Conservation (phyloP, 169 alveolate species). For the Eimeria maxima region DNA sequence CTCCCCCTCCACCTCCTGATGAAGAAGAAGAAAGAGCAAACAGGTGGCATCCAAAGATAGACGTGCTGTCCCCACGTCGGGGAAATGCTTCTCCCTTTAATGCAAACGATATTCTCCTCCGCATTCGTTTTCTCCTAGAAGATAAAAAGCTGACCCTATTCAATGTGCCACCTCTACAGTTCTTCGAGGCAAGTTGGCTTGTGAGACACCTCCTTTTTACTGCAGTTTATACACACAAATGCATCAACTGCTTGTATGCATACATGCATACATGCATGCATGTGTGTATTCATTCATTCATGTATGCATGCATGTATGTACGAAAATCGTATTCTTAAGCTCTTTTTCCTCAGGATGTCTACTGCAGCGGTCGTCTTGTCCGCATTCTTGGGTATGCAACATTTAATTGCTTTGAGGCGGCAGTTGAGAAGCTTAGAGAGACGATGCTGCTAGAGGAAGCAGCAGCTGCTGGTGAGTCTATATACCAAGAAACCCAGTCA, state of each 20-base stretch:
- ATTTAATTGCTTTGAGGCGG: background rate
- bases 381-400: conserved; percentile 1
- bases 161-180: background rate
- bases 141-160: background rate
- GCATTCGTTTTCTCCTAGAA: background rate
- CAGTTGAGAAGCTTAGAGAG: background rate
- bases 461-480: background rate
- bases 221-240: no score
- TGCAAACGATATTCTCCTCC: background rate
- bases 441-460: background rate
- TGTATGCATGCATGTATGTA: no score
- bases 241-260: background rate
- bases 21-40: background rate
- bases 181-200: background rate
- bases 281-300: no score
- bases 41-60: background rate
- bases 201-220: no score
- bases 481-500: background rate
- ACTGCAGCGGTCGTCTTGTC: background rate
- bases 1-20: background rate
- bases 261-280: no score
- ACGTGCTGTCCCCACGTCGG: background rate
- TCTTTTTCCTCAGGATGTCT: no score
- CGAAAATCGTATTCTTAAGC: no score
- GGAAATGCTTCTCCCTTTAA: background rate